Conservation (phyloP, 2,329 filamentous ascomycete genomes). For the Calonectria pauciramosa region DNA sequence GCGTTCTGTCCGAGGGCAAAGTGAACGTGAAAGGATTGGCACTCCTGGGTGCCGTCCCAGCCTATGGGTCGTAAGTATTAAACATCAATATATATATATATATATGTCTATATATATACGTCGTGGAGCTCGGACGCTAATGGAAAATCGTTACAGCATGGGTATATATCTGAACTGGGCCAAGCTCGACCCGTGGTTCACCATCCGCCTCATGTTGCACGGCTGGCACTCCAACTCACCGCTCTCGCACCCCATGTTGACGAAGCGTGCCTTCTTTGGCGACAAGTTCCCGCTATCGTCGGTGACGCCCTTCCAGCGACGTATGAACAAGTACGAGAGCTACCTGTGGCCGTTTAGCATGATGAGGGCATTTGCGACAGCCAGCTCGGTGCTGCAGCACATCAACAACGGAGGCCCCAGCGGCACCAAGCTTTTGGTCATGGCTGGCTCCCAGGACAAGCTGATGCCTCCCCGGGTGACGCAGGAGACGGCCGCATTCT, state of each 20-base stretch:
- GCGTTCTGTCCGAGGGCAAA: constrained; percentile 57
- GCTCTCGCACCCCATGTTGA: constrained; percentile 63
- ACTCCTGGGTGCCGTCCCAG: constrained; percentile 62
- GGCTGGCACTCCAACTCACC: constrained; percentile 65
- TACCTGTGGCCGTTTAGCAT: constrained; percentile 66
- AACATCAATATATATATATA: not conserved
- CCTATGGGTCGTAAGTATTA: constrained; percentile 51
- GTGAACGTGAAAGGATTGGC: constrained; percentile 59
- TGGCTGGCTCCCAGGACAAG: constrained; percentile 56
- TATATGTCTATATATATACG: not conserved
- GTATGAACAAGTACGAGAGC: constrained; percentile 64
- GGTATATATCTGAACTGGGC: constrained; percentile 62
- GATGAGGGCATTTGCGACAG: constrained; percentile 58
- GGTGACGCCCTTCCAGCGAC: constrained; percentile 57
- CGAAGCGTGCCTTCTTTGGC: constrained; percentile 66
- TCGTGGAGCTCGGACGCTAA: not conserved
- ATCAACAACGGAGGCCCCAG: constrained; percentile 44
- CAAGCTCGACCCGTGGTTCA: constrained; percentile 62
- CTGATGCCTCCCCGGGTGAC: constrained; percentile 56
- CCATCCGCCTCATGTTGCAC: constrained; percentile 60
- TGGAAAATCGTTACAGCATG: constrained; percentile 49
- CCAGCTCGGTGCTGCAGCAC: constrained; percentile 54
- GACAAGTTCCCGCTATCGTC: constrained; percentile 54
- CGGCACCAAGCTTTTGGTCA: constrained; percentile 52
- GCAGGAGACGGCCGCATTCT: constrained; percentile 52